Evolutionary conservation across 73 alveolate genomes (phyloP).

Genomic region (Paramecium pentaurelia): DNA sequence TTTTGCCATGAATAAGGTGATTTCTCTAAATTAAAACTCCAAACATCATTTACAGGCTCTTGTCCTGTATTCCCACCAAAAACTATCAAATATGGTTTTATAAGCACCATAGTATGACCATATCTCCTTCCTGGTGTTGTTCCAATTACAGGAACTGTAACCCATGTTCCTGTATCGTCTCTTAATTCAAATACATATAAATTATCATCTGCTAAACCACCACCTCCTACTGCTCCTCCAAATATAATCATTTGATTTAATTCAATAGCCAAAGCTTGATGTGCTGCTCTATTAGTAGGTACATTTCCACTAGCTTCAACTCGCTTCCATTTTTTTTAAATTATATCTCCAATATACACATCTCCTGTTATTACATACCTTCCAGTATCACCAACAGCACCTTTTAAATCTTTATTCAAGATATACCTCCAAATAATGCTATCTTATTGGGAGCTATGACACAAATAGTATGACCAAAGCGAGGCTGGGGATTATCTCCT

Average conservation of each 20-base stretch:
- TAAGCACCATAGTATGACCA: conserved; percentile 95
- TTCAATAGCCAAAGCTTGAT: conserved; percentile 60
- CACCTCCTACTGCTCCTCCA: conserved; percentile 99
- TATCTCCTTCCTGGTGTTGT: conserved; percentile 99
- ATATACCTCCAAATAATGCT: conserved; percentile 76
- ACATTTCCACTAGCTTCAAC: conserved; percentile 73
- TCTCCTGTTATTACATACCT: conserved; percentile 98
- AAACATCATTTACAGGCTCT: conserved; percentile 92
- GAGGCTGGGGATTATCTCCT: conserved; percentile 54
- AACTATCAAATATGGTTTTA: conserved; percentile 90
- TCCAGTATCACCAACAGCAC: conserved; percentile 95
- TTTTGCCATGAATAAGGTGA: conserved; percentile 90
- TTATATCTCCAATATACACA: conserved; percentile 85
- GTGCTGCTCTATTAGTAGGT: conserved; percentile 67
- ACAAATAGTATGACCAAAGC: conserved; percentile 98
- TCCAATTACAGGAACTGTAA: conserved; percentile 98
- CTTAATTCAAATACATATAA: conserved; percentile 79
- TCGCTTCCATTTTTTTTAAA: conserved; percentile 73
- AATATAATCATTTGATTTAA: conserved; percentile 85
- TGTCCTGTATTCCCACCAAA: conserved; percentile 97
- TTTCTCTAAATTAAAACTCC: conserved; percentile 87
- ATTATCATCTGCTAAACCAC: conserved; percentile 92
- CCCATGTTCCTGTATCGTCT: conserved; percentile 93
- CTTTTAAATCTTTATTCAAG: background rate
- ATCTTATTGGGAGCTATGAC: conserved; percentile 81